Conservation (phyloP, 345 rosid species). For the Syzygium aqueum region DNA sequence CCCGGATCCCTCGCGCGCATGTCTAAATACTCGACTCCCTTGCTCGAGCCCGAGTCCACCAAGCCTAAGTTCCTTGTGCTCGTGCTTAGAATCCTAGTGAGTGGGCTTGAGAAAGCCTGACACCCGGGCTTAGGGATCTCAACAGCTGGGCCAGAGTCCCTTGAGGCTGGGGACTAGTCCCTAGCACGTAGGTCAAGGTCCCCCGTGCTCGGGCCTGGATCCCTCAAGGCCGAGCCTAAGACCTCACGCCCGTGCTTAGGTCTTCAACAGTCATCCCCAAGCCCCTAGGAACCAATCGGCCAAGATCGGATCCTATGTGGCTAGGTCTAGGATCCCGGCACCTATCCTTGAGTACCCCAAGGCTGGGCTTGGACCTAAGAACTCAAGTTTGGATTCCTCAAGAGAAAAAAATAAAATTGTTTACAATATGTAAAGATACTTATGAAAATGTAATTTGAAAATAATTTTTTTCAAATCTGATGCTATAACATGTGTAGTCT, state of each 20-base stretch:
- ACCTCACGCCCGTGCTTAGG: background rate
- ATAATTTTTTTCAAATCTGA: background rate
- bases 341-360: background rate
- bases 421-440: background rate
- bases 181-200: background rate
- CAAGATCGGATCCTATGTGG: background rate
- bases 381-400: background rate
- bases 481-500: background rate
- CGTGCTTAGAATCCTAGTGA: background rate
- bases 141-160: background rate
- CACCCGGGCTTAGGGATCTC: background rate
- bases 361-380: background rate
- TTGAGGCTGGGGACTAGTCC: background rate
- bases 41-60: background rate
- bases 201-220: too few relatives aligned
- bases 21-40: background rate
- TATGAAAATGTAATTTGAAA: background rate
- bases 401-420: background rate
- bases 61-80: background rate
- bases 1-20: fast-evolving
- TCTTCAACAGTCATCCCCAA: background rate
- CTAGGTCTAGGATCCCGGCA: background rate
- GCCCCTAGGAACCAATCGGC: background rate
- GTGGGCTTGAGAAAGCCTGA: background rate
- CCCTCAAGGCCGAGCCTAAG: background rate